These are phyloP conservation scores for Escovopsis weberi DNA, from an alignment of 2,329 filamentous ascomycete species.

Conservation along the genomic window DNA sequence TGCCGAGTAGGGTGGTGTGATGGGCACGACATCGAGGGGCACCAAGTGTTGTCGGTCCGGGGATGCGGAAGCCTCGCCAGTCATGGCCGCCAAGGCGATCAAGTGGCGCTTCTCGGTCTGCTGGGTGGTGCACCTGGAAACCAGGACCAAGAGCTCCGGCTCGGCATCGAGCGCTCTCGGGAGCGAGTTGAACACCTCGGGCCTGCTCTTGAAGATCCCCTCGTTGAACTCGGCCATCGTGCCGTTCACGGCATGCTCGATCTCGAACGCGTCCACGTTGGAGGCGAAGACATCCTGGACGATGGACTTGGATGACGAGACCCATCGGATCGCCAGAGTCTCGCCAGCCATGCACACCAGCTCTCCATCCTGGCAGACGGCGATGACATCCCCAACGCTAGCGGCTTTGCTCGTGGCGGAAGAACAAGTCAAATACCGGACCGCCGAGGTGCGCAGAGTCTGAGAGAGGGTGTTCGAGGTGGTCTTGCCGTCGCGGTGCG, in stretches of 20 bases:
- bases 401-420: constrained; percentile 14
- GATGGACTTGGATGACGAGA: constrained; percentile 17
- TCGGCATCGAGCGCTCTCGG: constrained; percentile 30
- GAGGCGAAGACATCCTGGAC: constrained; percentile 21
- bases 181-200: constrained; percentile 37
- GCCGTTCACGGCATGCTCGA: constrained; percentile 35
- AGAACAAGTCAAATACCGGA: constrained; percentile 21
- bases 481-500: constrained; percentile 35
- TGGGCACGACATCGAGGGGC: constrained; percentile 25
- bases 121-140: constrained; percentile 25
- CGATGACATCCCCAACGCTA: constrained; percentile 29
- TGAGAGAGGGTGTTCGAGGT: constrained; percentile 34
- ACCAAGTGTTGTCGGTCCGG: constrained; percentile 22
- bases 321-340: constrained; percentile 20
- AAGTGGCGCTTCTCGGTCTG: constrained; percentile 17
- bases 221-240: constrained; percentile 34
- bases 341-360: constrained; percentile 47
- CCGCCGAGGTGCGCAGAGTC: constrained; percentile 23
- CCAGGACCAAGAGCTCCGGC: constrained; percentile 39
- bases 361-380: constrained; percentile 45
- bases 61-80: constrained; percentile 10
- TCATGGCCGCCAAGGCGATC: constrained; percentile 19
- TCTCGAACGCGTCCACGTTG: constrained; percentile 22
- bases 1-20: constrained; percentile 8
- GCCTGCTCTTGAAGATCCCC: constrained; percentile 39